Evolutionary conservation across 202 grass and related monocot genomes (phyloP).

Genomic region (Panicum hallii): DNA sequence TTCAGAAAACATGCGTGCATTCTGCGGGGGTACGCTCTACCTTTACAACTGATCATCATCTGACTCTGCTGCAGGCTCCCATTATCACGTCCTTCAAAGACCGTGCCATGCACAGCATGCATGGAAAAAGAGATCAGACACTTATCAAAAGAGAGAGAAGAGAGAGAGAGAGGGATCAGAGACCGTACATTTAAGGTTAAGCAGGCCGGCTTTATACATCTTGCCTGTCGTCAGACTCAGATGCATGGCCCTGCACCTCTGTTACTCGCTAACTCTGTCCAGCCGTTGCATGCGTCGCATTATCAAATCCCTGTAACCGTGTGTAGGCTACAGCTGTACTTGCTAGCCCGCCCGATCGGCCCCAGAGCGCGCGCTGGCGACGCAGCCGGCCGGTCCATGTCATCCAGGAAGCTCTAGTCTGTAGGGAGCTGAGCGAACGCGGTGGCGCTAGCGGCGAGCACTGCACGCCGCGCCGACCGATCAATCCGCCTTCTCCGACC

Average conservation of each 20-base stretch:
- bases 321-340: not conserved
- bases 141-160: not conserved
- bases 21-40: too few relatives aligned
- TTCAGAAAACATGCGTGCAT: constrained; percentile 5
- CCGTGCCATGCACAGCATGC: constrained; percentile 37
- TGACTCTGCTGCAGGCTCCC: constrained; percentile 6
- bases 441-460: too few relatives aligned
- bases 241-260: not conserved
- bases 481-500: not conserved
- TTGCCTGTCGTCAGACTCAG: constrained; percentile 10
- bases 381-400: not conserved
- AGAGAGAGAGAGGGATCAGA: not conserved
- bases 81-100: constrained; percentile 41
- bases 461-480: not conserved
- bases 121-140: constrained; percentile 24
- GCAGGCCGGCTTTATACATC: constrained; percentile 30
- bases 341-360: not conserved
- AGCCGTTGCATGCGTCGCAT: not conserved
- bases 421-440: not conserved
- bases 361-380: not conserved
- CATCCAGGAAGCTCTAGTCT: not conserved
- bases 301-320: not conserved
- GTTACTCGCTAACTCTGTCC: not conserved
- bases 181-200: constrained; percentile 30
- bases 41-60: constrained; percentile 6